These are phyloP conservation scores for Pythium guiyangense DNA, from an alignment of 352 stramenopile species.

Conservation along the genomic window DNA sequence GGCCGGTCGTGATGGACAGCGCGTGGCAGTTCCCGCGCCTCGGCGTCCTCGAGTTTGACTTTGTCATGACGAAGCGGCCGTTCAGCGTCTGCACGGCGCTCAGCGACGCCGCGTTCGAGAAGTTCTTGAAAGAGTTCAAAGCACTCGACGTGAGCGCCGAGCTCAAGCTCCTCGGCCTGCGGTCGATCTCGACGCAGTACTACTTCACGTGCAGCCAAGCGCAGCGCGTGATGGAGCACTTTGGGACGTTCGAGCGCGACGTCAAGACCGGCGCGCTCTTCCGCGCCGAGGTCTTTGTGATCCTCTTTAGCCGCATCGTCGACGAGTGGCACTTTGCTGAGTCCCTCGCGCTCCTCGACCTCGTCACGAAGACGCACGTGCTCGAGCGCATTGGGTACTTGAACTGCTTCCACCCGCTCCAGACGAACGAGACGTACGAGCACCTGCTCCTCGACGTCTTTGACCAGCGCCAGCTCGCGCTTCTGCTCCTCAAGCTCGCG, in stretches of 20 bases:
- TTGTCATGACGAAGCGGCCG: conserved; percentile 52
- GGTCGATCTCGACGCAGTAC: conserved; percentile 63
- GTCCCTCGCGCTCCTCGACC: conserved; percentile 56
- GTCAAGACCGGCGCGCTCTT: conserved; percentile 42
- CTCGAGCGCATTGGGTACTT: conserved; percentile 56
- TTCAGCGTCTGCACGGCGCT: conserved; percentile 55
- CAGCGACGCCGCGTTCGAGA: conserved; percentile 59
- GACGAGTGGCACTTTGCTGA: conserved; percentile 71
- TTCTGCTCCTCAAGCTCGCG: conserved; percentile 52
- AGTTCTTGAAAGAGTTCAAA: conserved; percentile 80
- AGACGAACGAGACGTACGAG: conserved; percentile 49
- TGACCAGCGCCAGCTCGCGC: conserved; percentile 51
- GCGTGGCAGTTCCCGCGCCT: conserved; percentile 61
- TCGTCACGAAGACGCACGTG: conserved; percentile 59
- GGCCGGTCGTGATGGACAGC: conserved; percentile 41
- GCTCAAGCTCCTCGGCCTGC: conserved; percentile 64
- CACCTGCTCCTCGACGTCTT: conserved; percentile 37
- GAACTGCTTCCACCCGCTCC: conserved; percentile 60
- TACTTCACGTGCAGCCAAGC: conserved; percentile 67
- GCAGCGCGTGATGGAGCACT: conserved; percentile 78
- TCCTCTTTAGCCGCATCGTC: conserved; percentile 58
- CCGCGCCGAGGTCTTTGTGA: conserved; percentile 67
- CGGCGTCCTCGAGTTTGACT: conserved; percentile 72
- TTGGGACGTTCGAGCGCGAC: conserved; percentile 66
- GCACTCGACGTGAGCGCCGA: conserved; percentile 50